Base-by-base conservation (phyloP, 2,329 filamentous ascomycete genomes). In the Microsporum canis region DNA sequence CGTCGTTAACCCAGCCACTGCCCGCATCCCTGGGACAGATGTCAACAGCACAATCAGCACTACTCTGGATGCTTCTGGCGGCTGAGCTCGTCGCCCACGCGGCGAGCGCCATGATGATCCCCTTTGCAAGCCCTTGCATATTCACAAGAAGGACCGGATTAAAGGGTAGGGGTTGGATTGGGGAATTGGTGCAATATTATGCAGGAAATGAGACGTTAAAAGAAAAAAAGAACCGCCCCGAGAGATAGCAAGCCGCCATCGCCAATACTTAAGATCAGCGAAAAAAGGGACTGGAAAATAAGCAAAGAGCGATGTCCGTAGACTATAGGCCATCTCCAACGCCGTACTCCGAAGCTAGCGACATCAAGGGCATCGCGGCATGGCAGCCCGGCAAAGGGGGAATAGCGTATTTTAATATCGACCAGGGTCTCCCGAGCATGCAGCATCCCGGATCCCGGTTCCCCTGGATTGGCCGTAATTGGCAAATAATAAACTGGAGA, bases 31-130 rank as follows among this genome's bases (percentile, higher is more conserved):
- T 41, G 7, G 23, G 56, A 53, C 7, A 65, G 60, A 39, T 62
- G 65, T 49, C 33, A 41, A 41, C 62, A 61, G 10, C 53, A 17
- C 33, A 53, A 34, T 17, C n/a, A 17, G 12, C 12, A 14, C 14
- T 29, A n/a, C 6, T 8, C 12, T 43, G 47, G 29, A 55, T 51
- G 61, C 51, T 60, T 27, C 62, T 47, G 58, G 63, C 60, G 58
- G 59, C 60, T 8, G 65, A 58, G 31, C 65, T 49, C 17, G 65
- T 59, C 39, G 66, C 68, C 67, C 68, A 71, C 7, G 66, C 66
- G 34, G 66, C 65, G 39, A 70, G 14, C n/a, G 68, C 70, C 53
- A 66, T 61, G 62, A 69, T 49, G 5, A 65, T 63, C 55, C 66
- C 63, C 33, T 65, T 58, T 39, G 43, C 60, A 57, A 64, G 45